Percentiles rank a stretch among this genome's conserved stretches.
These are phyloP conservation scores for Neoboletus brunneissimus DNA, from an alignment of 768 basidiomycete genomes.

Conservation along the genomic window DNA sequence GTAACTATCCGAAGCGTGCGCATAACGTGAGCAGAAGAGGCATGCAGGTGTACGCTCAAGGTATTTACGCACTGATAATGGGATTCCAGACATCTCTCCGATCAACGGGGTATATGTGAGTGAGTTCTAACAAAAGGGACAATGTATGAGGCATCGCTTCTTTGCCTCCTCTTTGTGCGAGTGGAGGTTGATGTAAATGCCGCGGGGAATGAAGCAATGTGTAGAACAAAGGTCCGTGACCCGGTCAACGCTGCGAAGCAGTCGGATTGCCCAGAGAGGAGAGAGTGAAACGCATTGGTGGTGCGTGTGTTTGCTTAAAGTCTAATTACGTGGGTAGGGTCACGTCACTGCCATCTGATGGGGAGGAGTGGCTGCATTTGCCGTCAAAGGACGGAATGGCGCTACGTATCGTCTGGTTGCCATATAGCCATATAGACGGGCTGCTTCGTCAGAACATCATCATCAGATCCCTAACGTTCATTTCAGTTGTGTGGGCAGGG, in stretches of 20 bases:
- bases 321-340: slow-evolving; percentile 35
- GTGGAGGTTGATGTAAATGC: slow-evolving; percentile 24
- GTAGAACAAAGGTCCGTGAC: slow-evolving; percentile 24
- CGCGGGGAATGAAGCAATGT: slow-evolving; percentile 30
- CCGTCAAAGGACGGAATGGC: slow-evolving; percentile 12
- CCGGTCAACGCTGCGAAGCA: slow-evolving; percentile 14
- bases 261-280: slow-evolving; percentile 18
- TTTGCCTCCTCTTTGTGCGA: slow-evolving; percentile 12
- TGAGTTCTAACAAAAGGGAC: slow-evolving; percentile 3
- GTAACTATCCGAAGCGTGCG: slow-evolving; percentile 7
- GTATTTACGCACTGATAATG: slow-evolving; percentile 5
- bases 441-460: slow-evolving; percentile 8
- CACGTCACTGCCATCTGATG: slow-evolving; percentile 34
- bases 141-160: slow-evolving; percentile 10
- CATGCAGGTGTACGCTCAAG: background rate
- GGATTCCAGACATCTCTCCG: slow-evolving; percentile 12
- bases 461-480: slow-evolving; percentile 16
- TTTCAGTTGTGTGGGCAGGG: slow-evolving; percentile 10
- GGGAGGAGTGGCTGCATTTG: slow-evolving; percentile 8
- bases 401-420: slow-evolving; percentile 11
- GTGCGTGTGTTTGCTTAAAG: slow-evolving; percentile 37
- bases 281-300: slow-evolving; percentile 19
- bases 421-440: slow-evolving; percentile 16
- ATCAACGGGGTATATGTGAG: slow-evolving; percentile 19
- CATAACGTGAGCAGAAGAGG: slow-evolving; percentile 16